Conservation (phyloP, 768 basidiomycete species). For the Suillus tomentosus region DNA sequence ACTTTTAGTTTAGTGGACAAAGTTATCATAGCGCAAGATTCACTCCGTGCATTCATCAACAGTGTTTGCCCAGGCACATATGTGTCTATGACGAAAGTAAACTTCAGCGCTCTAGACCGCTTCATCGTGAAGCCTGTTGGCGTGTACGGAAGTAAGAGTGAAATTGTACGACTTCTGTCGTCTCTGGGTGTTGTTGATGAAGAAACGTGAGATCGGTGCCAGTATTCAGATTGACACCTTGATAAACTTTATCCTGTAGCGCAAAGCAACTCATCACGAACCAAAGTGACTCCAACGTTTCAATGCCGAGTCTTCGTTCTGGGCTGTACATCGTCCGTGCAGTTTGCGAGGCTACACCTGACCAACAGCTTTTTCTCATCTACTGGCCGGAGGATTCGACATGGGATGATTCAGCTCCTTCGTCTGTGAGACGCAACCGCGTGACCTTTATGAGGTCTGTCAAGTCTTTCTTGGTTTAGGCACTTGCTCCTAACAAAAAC, state of each 20-base stretch:
- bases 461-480: neutral
- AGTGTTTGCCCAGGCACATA: slow-evolving; percentile 53
- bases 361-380: slow-evolving; percentile 46
- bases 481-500: neutral
- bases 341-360: slow-evolving; percentile 6
- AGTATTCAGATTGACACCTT: neutral
- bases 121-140: slow-evolving; percentile 51
- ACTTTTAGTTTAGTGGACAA: slow-evolving; percentile 50
- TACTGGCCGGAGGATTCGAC: slow-evolving; percentile 67
- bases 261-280: slow-evolving; percentile 12
- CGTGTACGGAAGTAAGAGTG: slow-evolving; percentile 55
- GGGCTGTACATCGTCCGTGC: slow-evolving; percentile 47
- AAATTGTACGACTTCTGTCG: slow-evolving; percentile 49
- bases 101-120: slow-evolving; percentile 55
- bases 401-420: slow-evolving; percentile 52
- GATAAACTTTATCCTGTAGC: slow-evolving; percentile 8
- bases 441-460: slow-evolving; percentile 62
- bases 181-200: slow-evolving; percentile 39
- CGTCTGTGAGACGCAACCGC: slow-evolving; percentile 52
- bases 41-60: slow-evolving; percentile 51
- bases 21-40: slow-evolving; percentile 57
- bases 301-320: slow-evolving; percentile 41
- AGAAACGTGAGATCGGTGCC: slow-evolving; percentile 37
- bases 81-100: slow-evolving; percentile 52
- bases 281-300: neutral